Evolutionary conservation across 176 grass and related monocot genomes (phyloP).

Genomic region (Triticum monococcum): DNA sequence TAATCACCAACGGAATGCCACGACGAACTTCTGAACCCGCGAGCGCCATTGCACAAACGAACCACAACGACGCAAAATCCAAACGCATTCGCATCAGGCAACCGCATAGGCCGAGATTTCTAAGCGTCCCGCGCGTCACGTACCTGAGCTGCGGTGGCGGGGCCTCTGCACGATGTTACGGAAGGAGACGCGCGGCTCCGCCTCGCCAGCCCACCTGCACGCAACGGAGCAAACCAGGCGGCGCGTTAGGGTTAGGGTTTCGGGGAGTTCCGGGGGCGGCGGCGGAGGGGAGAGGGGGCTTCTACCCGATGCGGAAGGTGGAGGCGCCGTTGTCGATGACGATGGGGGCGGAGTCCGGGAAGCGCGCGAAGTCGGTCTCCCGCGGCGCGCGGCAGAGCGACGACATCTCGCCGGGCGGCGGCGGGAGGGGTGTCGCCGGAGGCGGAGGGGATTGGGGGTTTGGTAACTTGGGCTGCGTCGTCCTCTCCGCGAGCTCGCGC

Average conservation of each 20-base stretch:
- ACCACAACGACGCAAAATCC: not conserved
- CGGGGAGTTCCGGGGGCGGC: constrained; percentile 1
- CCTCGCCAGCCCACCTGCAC: constrained; percentile 92
- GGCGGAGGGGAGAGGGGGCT: not conserved
- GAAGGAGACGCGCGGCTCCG: constrained; percentile 74
- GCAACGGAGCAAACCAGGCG: not conserved
- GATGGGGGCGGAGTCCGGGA: constrained; percentile 69
- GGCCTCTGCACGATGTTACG: constrained; percentile 89
- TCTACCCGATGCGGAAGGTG: constrained; percentile 86
- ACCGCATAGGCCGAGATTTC: not conserved
- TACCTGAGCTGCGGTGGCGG: constrained; percentile 78
- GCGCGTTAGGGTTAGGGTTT: constrained; percentile 12
- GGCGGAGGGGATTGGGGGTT: not conserved
- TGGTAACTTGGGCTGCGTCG: constrained; percentile 11
- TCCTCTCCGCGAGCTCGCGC: constrained; percentile 26
- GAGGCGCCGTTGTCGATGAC: constrained; percentile 95
- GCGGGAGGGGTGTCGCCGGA: not conserved
- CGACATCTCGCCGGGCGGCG: constrained; percentile 24
- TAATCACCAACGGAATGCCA: not conserved
- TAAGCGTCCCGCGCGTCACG: not conserved
- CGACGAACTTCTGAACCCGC: not conserved
- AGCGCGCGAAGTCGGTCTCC: constrained; percentile 58
- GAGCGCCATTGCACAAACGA: not conserved
- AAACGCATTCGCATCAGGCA: not conserved
- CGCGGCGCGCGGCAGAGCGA: constrained; percentile 32